Evolutionary conservation across 2,329 filamentous ascomycete genomes (phyloP).

Genomic region (Neonectria ditissima): DNA sequence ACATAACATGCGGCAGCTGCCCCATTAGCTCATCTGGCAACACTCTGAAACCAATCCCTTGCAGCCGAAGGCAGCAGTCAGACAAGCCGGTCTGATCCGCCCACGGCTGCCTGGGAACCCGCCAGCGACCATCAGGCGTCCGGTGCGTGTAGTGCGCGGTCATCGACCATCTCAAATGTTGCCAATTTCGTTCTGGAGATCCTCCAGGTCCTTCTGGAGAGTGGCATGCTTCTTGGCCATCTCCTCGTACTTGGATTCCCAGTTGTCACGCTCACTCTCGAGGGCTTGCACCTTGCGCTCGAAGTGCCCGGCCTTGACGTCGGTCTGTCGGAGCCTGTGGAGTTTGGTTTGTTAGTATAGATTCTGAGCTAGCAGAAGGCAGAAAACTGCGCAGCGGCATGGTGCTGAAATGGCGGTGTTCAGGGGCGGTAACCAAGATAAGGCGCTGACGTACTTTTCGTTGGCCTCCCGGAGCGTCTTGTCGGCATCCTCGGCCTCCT

Average conservation of each 20-base stretch:
- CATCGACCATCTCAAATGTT: conserved; percentile 75
- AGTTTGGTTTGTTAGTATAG: conserved; percentile 32
- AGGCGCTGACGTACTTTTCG: conserved; percentile 82
- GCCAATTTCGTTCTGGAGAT: conserved; percentile 91
- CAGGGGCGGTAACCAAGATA: conserved; percentile 23
- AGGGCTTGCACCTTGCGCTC: conserved; percentile 99
- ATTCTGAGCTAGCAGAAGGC: conserved; percentile 2
- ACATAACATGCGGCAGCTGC: conserved; percentile 48
- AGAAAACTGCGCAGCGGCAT: conserved; percentile 17
- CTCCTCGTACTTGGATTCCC: conserved; percentile 98
- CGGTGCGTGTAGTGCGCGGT: conserved; percentile 31
- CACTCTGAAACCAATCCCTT: conserved; percentile 38
- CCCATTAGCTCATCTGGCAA: conserved; percentile 45
- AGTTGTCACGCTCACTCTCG: conserved; percentile 90
- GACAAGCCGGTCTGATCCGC: conserved; percentile 24
- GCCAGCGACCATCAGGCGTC: conserved; percentile 39
- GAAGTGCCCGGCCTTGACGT: conserved; percentile 99
- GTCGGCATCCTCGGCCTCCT: conserved; percentile 96
- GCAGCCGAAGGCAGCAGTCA: conserved; percentile 39
- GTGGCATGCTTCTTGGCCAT: conserved; percentile 89
- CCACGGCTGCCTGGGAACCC: conserved; percentile 32
- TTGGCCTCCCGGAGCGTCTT: conserved; percentile 97
- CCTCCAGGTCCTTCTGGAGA: conserved; percentile 90
- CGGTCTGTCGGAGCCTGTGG: conserved; percentile 92
- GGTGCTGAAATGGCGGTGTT: conserved; percentile 41